These are phyloP conservation scores for Entomophthora muscae DNA, from an alignment of 371 early-diverging fungal species.

Conservation along the genomic window DNA sequence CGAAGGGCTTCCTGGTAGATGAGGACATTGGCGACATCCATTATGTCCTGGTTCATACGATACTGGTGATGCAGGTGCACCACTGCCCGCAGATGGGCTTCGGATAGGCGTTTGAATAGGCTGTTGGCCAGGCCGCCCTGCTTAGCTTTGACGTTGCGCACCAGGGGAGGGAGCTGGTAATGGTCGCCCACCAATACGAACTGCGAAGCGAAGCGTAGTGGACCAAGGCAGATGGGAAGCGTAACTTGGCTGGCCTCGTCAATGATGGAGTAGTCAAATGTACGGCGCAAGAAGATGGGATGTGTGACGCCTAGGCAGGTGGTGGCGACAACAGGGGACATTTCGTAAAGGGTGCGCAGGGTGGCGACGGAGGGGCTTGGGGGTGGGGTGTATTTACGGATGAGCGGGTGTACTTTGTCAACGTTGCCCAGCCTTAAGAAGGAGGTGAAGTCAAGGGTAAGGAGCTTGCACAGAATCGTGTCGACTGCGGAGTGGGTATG, in stretches of 20 bases:
- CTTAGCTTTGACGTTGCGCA: slow-evolving; percentile 31
- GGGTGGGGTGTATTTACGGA: slow-evolving; percentile 26
- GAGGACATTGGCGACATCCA: slow-evolving; percentile 70
- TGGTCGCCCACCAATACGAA: slow-evolving; percentile 98
- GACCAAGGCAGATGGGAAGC: slow-evolving; percentile 85
- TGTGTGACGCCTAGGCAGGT: slow-evolving; percentile 80
- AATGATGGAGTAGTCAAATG: slow-evolving; percentile 94
- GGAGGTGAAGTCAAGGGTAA: slow-evolving; percentile 26
- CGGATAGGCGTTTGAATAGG: slow-evolving; percentile 61
- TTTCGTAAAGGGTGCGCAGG: slow-evolving; percentile 32
- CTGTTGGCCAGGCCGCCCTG: slow-evolving; percentile 32
- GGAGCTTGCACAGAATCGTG: slow-evolving; percentile 78
- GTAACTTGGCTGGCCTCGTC: slow-evolving; percentile 98
- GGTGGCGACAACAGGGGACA: slow-evolving; percentile 57
- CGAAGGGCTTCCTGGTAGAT: slow-evolving; percentile 64
- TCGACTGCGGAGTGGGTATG: slow-evolving; percentile 95
- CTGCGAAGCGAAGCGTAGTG: slow-evolving; percentile 55
- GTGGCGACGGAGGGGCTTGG: slow-evolving; percentile 19
- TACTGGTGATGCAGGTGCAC: slow-evolving; percentile 79
- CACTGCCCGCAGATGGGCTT: slow-evolving; percentile 63
- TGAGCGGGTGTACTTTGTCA: slow-evolving; percentile 41
- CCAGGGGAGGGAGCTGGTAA: slow-evolving; percentile 94
- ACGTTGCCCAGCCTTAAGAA: slow-evolving; percentile 56
- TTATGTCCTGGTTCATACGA: slow-evolving; percentile 90
- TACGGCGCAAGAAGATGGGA: slow-evolving; percentile 35